Conservation (phyloP, 352 stramenopile species). For the Phytophthora pinifolia region DNA sequence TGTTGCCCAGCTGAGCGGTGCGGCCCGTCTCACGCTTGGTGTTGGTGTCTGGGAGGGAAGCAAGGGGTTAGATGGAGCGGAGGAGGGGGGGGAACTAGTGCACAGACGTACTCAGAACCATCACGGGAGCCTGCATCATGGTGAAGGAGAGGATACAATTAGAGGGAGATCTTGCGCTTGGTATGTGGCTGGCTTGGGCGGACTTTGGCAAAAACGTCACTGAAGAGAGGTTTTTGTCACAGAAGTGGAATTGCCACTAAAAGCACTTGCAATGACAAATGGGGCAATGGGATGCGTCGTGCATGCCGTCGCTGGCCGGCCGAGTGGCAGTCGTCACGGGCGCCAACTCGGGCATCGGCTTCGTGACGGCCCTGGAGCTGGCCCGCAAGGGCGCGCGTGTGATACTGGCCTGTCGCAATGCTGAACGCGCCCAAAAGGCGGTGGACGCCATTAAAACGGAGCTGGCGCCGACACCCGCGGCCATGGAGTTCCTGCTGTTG, state of each 20-base stretch:
- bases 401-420: slow-evolving; percentile 82
- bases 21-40: slow-evolving; percentile 98
- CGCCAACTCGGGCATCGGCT: slow-evolving; percentile 87
- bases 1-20: slow-evolving; percentile 98
- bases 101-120: slow-evolving; percentile 92
- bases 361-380: slow-evolving; percentile 60
- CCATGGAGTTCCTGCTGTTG: slow-evolving; percentile 43
- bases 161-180: slow-evolving; percentile 8
- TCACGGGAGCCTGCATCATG: slow-evolving; percentile 93
- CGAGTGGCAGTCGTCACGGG: slow-evolving; percentile 86
- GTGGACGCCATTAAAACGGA: slow-evolving; percentile 28
- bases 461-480: slow-evolving; percentile 6
- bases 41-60: slow-evolving; percentile 86
- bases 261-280: no score
- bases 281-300: slow-evolving; percentile 24
- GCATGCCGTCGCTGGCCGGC: slow-evolving; percentile 35
- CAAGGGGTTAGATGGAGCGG: neutral
- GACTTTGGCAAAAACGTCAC: neutral
- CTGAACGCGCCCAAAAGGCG: slow-evolving; percentile 26
- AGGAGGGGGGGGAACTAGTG: neutral
- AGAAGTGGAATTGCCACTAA: no score
- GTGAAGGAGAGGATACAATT: slow-evolving; percentile 7
- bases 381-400: slow-evolving; percentile 62
- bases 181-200: slow-evolving; percentile 20
- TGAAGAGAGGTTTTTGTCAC: no score